A percentile compares a stretch with the other conserved stretches of the same genome.
These are phyloP conservation scores for Stentor coeruleus DNA, from an alignment of 73 alveolate species.

Conservation along the genomic window DNA sequence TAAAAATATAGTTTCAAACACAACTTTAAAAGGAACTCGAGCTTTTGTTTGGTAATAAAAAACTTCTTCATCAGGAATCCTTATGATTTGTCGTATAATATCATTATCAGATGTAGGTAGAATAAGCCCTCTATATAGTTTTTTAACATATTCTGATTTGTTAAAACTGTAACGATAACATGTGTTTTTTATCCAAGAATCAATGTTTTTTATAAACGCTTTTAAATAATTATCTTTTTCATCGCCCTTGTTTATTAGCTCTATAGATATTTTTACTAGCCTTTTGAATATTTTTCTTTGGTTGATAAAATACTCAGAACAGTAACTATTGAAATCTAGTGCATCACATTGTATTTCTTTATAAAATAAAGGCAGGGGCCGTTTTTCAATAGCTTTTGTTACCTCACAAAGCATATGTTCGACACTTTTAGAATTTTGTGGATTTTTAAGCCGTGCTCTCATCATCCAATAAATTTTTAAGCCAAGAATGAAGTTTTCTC, in stretches of 20 bases:
- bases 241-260: not conserved
- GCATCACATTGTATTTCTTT: too few species aligned
- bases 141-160: not conserved
- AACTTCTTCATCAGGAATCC: conserved; percentile 56
- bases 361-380: too few species aligned
- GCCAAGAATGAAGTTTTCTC: too few species aligned
- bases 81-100: conserved; percentile 42
- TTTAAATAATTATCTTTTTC: not conserved
- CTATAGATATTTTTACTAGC: not conserved
- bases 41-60: conserved; percentile 78
- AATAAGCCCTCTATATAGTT: conserved; percentile 15
- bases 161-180: not conserved
- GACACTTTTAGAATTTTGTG: too few species aligned
- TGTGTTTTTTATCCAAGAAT: conserved; percentile 21
- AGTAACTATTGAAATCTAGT: too few species aligned
- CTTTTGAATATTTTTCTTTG: not conserved
- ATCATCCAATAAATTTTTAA: too few species aligned
- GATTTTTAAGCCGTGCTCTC: too few species aligned
- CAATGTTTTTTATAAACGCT: not conserved
- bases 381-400: too few species aligned
- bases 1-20: conserved; percentile 40
- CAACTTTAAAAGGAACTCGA: conserved; percentile 79
- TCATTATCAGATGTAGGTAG: not conserved
- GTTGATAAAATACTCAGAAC: conserved; percentile 13
- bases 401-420: too few species aligned